Evolutionary conservation across 495 filamentous ascomycete genomes (phyloP), one percentile per base, ranked within the genome.

Genomic region (Aspergillus avenaceus): DNA sequence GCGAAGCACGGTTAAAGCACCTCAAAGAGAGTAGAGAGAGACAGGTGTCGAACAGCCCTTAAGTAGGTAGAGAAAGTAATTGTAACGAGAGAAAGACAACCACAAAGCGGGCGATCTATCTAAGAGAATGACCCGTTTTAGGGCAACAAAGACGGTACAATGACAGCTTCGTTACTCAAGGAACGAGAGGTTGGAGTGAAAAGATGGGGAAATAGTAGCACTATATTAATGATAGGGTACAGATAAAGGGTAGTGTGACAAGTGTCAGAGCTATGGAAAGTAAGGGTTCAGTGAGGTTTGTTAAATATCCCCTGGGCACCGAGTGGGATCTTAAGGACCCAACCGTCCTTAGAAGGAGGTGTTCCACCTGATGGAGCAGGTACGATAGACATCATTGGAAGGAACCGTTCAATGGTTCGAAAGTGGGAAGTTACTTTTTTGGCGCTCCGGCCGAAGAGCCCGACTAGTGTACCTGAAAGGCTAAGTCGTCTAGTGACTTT

Each of bases 261-360:
- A 22, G 31, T 32, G 22, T 5, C 32, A n/a, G n/a, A n/a, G n/a
- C n/a, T n/a, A n/a, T 8, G n/a, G 16, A 14, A 38, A 38, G 34
- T 38, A 38, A 38, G 34, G 34, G 32, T 36, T 3, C 28, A 36
- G 2, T 16, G 18, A 36, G n/a, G n/a, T 12, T 36, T 36, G 13
- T 16, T 14, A 36, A 47, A 42, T 51, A 55, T 27, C 37, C 32
- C 37, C 36, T 50, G 14, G 26, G 45, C 22, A 41, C 28, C 49
- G 26, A 53, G 28, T 45, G 24, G 24, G 41, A 36, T 40, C 28
- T 41, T 25, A 14, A 25, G 21, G 19, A 24, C 25, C 41, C 49
- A 45, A 38, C 42, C 24, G 26, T 44, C 41, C 37, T 24, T 34
- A 36, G 32, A 13, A 36, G 18, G 14, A 36, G 32, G 14, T 36